phyloP scores from a whole-genome alignment of 352 stramenopile genomes.

The Globisporangium cylindrosporum region DNA sequence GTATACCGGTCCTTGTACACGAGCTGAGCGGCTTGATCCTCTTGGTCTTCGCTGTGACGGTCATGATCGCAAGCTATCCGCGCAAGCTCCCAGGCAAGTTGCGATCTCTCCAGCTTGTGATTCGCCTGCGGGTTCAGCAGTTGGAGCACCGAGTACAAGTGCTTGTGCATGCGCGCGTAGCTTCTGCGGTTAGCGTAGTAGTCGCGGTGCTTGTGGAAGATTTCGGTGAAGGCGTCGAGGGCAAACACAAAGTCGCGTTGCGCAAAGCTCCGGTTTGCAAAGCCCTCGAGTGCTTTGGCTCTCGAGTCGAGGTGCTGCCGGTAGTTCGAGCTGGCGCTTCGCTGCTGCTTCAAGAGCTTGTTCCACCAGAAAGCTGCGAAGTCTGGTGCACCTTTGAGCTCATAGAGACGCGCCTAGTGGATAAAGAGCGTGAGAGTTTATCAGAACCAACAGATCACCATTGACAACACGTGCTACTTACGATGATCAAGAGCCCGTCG shows the following conservation, averaged over 20 bases:
- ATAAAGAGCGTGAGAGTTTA: not conserved
- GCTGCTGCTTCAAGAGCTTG: slow-evolving; percentile 20
- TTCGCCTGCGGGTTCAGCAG: slow-evolving; percentile 22
- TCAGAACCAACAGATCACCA: not conserved
- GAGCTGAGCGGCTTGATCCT: not conserved
- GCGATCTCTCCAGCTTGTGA: slow-evolving; percentile 19
- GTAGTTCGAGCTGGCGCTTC: too few relatives aligned
- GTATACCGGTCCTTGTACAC: slow-evolving; percentile 12
- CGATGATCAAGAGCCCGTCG: slow-evolving; percentile 48
- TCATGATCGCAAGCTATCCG: slow-evolving; percentile 4
- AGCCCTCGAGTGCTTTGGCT: slow-evolving; percentile 8
- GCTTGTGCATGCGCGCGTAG: slow-evolving; percentile 25
- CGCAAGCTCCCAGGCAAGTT: slow-evolving; percentile 30
- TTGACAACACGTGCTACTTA: slow-evolving; percentile 16
- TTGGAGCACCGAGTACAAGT: slow-evolving; percentile 24
- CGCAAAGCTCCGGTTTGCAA: slow-evolving; percentile 29
- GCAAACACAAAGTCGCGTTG: slow-evolving; percentile 35
- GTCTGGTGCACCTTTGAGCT: slow-evolving; percentile 17
- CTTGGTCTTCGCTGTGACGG: not conserved
- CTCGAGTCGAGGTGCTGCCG: not conserved
- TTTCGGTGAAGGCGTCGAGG: slow-evolving; percentile 28
- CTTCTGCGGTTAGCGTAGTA: not conserved
- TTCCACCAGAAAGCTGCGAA: slow-evolving; percentile 39
- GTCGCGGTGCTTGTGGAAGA: not conserved
- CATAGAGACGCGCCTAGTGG: slow-evolving; percentile 35